Percentiles rank a stretch among this genome's conserved stretches.
Evolutionary conservation across 1,139 yeast genomes (phyloP).

Genomic region (Candida buenavistaensis): DNA sequence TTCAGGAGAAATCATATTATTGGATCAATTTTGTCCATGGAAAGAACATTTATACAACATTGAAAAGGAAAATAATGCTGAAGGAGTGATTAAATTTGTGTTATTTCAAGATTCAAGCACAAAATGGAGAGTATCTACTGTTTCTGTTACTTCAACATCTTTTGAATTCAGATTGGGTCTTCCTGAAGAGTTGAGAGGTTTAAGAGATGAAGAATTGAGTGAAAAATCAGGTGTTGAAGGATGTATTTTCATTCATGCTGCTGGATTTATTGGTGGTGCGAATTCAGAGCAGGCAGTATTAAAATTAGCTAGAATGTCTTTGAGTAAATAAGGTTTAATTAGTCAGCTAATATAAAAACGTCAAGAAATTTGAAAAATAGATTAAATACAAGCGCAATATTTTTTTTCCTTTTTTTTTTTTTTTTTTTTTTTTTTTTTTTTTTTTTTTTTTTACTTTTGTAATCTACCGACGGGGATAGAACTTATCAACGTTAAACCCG

Average conservation of each 20-base stretch:
- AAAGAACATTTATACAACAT: conserved; percentile 82
- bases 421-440: too few species aligned
- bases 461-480: too few species aligned
- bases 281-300: conserved; percentile 76
- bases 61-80: conserved; percentile 59
- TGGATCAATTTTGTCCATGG: conserved; percentile 87
- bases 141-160: conserved; percentile 68
- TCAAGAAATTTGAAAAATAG: too few species aligned
- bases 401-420: too few species aligned
- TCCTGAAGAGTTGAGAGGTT: conserved; percentile 92
- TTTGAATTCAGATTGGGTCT: conserved; percentile 85
- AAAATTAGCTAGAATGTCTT: conserved; percentile 60
- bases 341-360: too few species aligned
- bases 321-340: conserved; percentile 13
- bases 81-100: conserved; percentile 69
- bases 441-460: too few species aligned
- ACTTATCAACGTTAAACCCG: too few species aligned
- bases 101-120: conserved; percentile 71
- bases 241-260: conserved; percentile 91
- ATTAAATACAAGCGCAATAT: too few species aligned
- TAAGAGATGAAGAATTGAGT: conserved; percentile 81
- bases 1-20: conserved; percentile 71
- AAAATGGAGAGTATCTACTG: conserved; percentile 91
- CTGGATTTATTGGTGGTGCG: conserved; percentile 97
- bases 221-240: conserved; percentile 75